Base-by-base conservation (phyloP, 1,139 yeast species). In the Saccharomyces hybrid region DNA sequence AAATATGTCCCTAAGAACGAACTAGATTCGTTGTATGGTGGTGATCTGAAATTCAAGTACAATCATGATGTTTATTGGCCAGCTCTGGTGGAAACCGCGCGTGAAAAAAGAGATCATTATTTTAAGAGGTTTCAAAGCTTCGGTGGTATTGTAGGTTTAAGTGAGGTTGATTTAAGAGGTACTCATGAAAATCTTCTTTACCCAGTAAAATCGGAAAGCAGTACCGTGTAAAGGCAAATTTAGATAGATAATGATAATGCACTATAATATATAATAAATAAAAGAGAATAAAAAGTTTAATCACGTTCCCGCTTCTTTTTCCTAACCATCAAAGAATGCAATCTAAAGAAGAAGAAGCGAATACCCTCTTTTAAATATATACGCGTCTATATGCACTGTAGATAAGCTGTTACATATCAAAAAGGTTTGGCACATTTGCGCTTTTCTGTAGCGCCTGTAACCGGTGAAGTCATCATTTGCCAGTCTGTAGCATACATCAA, bases 391-490 rank as follows among this genome's bases (percentile, higher is more conserved):
- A 20, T 46, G 25, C 34, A 46, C 49, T 31, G 25, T 38, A 20
- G 4, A 38, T 14, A 41, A 20, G 11, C 44, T 11, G 3, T 29
- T 47, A 13, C 9, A 11, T 27, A 51, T 38, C 64, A 75, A 62
- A 85, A 85, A 8, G 97, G 96, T 69, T 89, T 91, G 5, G 99
- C 99, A 72, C 96, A 89, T 70, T 95, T 95, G 56, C 99, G 78
- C 63, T 76, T 76, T 66, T 91, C 98, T 27, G 82, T 71, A 23
- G 78, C 79, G 1, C 97, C 97, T 3, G 90, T 82, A 47, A 73
- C 75, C 4, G 97, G 83, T 59, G 88, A 83, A 50, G 86, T 79
- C 98, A 95, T 93, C 9, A 90, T 87, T 71, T 90, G 91, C 98
- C 99, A 95, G 71, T 93, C 98, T 42, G 90, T 71, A 2, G 99